A percentile compares a stretch with the other conserved stretches of the same genome.
These are phyloP conservation scores for Teratosphaeria epicoccoides DNA, from an alignment of 2,329 filamentous ascomycete species.

Conservation along the genomic window DNA sequence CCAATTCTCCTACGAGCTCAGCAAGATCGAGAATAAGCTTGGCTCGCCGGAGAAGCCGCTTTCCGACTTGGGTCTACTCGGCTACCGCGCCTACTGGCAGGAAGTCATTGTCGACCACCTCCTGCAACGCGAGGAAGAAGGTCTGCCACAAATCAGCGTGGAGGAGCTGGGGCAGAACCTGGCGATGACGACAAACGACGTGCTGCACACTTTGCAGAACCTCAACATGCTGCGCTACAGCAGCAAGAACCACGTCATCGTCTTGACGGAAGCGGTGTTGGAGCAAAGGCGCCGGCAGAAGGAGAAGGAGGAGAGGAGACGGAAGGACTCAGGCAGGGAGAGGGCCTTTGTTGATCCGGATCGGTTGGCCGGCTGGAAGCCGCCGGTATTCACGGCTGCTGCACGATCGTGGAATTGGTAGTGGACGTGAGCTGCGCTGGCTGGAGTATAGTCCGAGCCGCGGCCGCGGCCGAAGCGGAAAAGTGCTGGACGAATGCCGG, in stretches of 20 bases:
- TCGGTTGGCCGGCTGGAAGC: conserved; percentile 76
- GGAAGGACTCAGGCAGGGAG: conserved; percentile 66
- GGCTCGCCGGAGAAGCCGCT: conserved; percentile 95
- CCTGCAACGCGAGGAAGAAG: conserved; percentile 55
- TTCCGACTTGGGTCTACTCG: conserved; percentile 81
- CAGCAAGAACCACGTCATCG: conserved; percentile 92
- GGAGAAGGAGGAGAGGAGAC: conserved; percentile 55
- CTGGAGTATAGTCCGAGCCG: neutral
- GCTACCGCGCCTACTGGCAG: conserved; percentile 96
- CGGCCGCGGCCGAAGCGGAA: neutral
- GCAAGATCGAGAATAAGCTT: conserved; percentile 86
- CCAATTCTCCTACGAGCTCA: conserved; percentile 94
- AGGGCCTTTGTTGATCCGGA: conserved; percentile 66
- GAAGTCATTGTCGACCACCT: conserved; percentile 85
- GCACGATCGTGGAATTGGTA: conserved; percentile 94
- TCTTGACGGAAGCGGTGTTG: conserved; percentile 75
- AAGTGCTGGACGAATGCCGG: neutral
- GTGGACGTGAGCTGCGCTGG: conserved; percentile 1
- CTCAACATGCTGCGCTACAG: conserved; percentile 93
- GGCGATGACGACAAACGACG: conserved; percentile 95
- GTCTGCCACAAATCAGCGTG: conserved; percentile 65
- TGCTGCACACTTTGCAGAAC: conserved; percentile 87
- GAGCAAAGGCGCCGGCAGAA: conserved; percentile 57
- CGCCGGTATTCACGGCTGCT: conserved; percentile 83
- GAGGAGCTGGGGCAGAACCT: conserved; percentile 69